phyloP scores from a whole-genome alignment of 192 early-diverging fungal genomes.

The Lobosporangium transversale region DNA sequence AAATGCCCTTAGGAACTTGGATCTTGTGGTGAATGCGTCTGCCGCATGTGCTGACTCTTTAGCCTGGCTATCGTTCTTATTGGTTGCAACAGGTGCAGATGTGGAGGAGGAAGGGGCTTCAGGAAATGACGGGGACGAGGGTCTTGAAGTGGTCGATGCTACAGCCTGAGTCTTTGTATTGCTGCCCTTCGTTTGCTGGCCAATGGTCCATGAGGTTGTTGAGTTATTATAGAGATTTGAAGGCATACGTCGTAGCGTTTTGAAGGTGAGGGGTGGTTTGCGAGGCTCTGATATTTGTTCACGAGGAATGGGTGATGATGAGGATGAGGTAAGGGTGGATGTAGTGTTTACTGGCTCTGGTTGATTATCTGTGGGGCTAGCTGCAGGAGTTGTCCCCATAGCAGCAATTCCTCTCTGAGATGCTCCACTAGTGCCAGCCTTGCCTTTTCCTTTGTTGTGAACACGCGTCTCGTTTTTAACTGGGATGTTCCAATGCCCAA shows the following conservation, averaged over 20 bases:
- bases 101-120: not conserved
- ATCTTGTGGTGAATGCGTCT: conserved; percentile 13
- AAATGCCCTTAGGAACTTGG: conserved; percentile 33
- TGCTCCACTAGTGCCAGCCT: not conserved
- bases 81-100: not conserved
- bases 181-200: conserved; percentile 13
- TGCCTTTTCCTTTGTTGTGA: conserved; percentile 11
- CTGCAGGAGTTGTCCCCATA: not conserved
- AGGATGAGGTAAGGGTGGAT: not conserved
- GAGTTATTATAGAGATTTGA: not conserved
- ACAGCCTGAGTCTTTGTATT: not conserved
- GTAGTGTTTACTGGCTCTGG: not conserved
- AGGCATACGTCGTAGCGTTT: not conserved
- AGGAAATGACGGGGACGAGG: not conserved
- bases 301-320: not conserved
- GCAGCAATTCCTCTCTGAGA: not conserved
- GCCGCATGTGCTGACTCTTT: not conserved
- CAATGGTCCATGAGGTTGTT: conserved; percentile 13
- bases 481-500: conserved; percentile 35
- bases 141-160: not conserved
- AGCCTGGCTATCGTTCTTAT: not conserved
- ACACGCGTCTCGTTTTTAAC: conserved; percentile 26
- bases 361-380: not conserved
- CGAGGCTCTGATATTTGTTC: not conserved
- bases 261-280: not conserved